Evolutionary conservation across 192 early-diverging fungal genomes (phyloP).

Genomic region (Podila epicladia): DNA sequence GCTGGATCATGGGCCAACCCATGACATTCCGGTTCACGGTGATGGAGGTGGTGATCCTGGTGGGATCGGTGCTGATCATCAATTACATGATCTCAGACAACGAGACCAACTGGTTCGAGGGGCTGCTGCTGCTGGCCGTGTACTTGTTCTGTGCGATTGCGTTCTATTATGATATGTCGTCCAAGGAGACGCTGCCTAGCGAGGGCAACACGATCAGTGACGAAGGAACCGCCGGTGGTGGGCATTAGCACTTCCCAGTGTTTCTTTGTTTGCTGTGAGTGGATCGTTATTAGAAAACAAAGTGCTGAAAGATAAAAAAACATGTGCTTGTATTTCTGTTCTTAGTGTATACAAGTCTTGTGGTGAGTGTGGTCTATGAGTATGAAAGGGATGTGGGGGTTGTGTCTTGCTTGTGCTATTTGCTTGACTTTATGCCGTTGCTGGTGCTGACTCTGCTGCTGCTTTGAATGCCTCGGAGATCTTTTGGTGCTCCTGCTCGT

Average conservation of each 20-base stretch:
- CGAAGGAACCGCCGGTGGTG: not conserved
- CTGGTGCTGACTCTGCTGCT: slow-evolving; percentile 7
- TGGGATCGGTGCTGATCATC: slow-evolving; percentile 79
- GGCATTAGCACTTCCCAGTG: not conserved
- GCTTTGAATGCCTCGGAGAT: not conserved
- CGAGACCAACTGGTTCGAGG: slow-evolving; percentile 94
- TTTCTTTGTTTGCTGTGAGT: not conserved
- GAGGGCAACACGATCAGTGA: not conserved
- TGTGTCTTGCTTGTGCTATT: not conserved
- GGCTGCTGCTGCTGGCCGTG: slow-evolving; percentile 78
- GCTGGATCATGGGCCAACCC: slow-evolving; percentile 83
- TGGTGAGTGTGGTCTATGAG: too few species aligned
- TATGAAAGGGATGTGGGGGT: not conserved
- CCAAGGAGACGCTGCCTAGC: too few species aligned
- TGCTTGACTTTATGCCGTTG: slow-evolving; percentile 6
- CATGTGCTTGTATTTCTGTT: too few species aligned
- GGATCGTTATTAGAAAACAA: too few species aligned
- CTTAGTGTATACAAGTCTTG: too few species aligned
- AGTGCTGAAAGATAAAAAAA: too few species aligned
- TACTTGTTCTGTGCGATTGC: slow-evolving; percentile 80
- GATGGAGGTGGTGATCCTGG: slow-evolving; percentile 84
- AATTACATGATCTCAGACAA: slow-evolving; percentile 87
- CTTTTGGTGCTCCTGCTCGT: slow-evolving; percentile 2
- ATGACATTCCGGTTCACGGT: slow-evolving; percentile 87
- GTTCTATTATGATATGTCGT: slow-evolving; percentile 56